These are phyloP conservation scores for Senna siamea DNA, from an alignment of 306 rosid genomes.

Conservation along the genomic window DNA sequence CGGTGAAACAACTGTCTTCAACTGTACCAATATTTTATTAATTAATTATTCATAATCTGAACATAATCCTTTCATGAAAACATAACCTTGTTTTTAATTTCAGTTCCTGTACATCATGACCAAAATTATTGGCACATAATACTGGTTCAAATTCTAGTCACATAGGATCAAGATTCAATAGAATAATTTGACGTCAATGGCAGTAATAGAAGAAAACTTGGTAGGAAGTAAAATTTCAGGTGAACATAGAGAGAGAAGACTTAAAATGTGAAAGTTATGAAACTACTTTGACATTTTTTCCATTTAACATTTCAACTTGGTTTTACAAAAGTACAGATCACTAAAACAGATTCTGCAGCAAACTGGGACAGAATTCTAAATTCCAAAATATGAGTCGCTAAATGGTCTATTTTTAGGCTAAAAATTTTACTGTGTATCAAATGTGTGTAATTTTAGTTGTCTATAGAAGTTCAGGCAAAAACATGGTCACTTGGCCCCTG, in stretches of 20 bases:
- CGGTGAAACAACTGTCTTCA: slow-evolving; percentile 34
- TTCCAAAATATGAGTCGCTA: too few species aligned
- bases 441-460: too few species aligned
- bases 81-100: slow-evolving; percentile 26
- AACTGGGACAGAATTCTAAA: too few species aligned
- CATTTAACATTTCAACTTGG: slow-evolving; percentile 9
- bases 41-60: slow-evolving; percentile 13
- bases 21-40: slow-evolving; percentile 27
- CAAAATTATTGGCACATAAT: slow-evolving; percentile 32
- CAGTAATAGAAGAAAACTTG: slow-evolving; percentile 28
- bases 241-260: slow-evolving; percentile 1
- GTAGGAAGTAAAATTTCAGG: slow-evolving; percentile 6
- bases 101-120: slow-evolving; percentile 27
- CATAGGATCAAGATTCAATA: slow-evolving; percentile 11
- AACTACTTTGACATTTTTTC: slow-evolving; percentile 11
- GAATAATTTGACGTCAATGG: slow-evolving; percentile 7
- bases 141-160: slow-evolving; percentile 5
- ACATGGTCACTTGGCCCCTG: too few species aligned
- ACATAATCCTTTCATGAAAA: slow-evolving; percentile 22
- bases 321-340: background rate
- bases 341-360: too few species aligned
- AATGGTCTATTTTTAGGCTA: too few species aligned
- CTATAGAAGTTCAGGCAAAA: too few species aligned
- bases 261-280: slow-evolving; percentile 12
- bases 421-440: too few species aligned